Conservation (phyloP, 768 basidiomycete species). For the Lactifluus subvellereus region DNA sequence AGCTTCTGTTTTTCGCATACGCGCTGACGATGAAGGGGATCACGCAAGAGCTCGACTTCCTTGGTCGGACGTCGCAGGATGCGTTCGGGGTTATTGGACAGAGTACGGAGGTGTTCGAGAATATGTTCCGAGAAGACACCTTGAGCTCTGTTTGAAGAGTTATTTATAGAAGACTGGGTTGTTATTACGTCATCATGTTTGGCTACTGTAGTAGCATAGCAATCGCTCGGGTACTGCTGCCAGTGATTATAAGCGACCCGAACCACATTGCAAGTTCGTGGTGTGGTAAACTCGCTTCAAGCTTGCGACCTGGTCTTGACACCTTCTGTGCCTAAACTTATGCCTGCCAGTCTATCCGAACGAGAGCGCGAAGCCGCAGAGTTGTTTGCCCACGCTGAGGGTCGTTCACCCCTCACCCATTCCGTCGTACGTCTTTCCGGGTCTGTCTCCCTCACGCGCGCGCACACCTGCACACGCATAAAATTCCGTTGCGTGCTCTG, state of each 20-base stretch:
- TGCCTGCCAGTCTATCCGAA: conserved; percentile 26
- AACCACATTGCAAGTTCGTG: too few relatives aligned
- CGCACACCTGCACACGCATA: neutral
- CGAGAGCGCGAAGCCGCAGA: conserved; percentile 37
- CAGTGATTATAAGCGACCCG: too few relatives aligned
- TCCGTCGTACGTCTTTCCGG: conserved; percentile 32
- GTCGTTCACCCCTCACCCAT: conserved; percentile 36
- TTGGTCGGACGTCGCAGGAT: conserved; percentile 77
- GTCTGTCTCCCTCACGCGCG: neutral
- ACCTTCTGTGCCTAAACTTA: neutral
- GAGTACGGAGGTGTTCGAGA: conserved; percentile 74
- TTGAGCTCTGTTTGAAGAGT: neutral
- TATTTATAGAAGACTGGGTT: too few relatives aligned
- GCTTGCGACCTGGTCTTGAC: neutral
- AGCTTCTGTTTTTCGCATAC: conserved; percentile 91
- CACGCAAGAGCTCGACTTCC: conserved; percentile 77
- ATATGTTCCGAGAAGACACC: conserved; percentile 45
- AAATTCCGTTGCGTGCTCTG: neutral
- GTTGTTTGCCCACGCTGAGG: conserved; percentile 42
- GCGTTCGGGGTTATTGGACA: conserved; percentile 93
- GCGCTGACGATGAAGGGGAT: conserved; percentile 92
- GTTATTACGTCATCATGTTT: neutral
- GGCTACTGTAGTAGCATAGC: too few relatives aligned
- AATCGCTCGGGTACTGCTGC: too few relatives aligned
- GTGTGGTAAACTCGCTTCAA: neutral